These are phyloP conservation scores for Suhomyces coccinellae DNA, from an alignment of 1,139 yeast species.

Conservation along the genomic window DNA sequence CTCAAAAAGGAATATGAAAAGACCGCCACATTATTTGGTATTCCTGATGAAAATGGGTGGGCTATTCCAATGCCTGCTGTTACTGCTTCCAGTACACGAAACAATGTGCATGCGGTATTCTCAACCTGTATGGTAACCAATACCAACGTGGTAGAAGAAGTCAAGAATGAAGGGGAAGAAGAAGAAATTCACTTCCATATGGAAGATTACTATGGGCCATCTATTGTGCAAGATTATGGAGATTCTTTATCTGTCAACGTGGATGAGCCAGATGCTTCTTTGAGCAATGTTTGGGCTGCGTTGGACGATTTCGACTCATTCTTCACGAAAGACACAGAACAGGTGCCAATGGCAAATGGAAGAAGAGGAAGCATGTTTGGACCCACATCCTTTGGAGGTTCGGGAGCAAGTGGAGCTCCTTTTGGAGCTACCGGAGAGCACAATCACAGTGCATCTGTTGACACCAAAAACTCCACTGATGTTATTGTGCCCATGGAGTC, in stretches of 20 bases:
- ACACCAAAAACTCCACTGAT: conserved; percentile 42
- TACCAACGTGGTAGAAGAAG: conserved; percentile 29
- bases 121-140: conserved; percentile 64
- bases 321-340: conserved; percentile 68
- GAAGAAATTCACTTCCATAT: conserved; percentile 60
- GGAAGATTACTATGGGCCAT: conserved; percentile 61
- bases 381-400: conserved; percentile 1
- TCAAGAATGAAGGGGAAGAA: conserved; percentile 23
- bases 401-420: not conserved
- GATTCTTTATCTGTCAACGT: conserved; percentile 44
- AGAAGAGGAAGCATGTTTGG: conserved; percentile 12
- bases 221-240: conserved; percentile 26
- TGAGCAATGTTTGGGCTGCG: conserved; percentile 97
- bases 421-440: conserved; percentile 24
- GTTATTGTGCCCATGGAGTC: conserved; percentile 58
- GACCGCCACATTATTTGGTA: conserved; percentile 88
- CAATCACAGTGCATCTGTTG: conserved; percentile 51
- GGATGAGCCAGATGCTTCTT: conserved; percentile 69
- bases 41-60: conserved; percentile 99
- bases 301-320: conserved; percentile 90
- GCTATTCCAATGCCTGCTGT: conserved; percentile 93
- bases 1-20: conserved; percentile 79
- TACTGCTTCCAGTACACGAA: conserved; percentile 83
- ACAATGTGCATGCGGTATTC: conserved; percentile 93
- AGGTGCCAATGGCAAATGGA: conserved; percentile 14